phyloP scores from a whole-genome alignment of 139 green algal genomes.

The Auxenochlorella pyrenoidosa region DNA sequence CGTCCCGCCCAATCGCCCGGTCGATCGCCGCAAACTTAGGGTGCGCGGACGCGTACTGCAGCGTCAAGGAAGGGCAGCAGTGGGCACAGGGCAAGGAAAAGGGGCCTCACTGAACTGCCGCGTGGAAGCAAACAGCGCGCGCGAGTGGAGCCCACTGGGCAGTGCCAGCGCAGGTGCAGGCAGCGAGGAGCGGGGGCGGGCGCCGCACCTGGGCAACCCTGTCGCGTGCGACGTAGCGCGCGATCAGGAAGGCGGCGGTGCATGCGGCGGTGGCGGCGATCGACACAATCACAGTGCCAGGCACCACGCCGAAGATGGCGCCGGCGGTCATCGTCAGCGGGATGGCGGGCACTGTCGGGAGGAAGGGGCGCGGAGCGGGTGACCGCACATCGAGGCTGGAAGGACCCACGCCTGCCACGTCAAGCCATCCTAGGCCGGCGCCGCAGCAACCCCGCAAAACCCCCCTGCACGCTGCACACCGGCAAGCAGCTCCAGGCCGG shows the following conservation, averaged over 20 bases:
- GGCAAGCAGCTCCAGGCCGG: constrained; percentile 39
- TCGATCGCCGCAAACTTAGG: constrained; percentile 90
- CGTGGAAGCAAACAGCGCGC: too few relatives aligned
- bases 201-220: constrained; percentile 53
- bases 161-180: not conserved
- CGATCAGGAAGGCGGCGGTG: constrained; percentile 92
- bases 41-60: constrained; percentile 42
- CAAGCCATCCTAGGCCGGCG: too few relatives aligned
- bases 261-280: constrained; percentile 80
- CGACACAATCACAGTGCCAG: constrained; percentile 82
- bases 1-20: constrained; percentile 84
- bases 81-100: not conserved
- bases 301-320: constrained; percentile 84
- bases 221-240: constrained; percentile 89
- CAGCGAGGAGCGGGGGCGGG: not conserved
- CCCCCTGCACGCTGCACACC: not conserved
- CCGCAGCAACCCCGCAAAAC: too few relatives aligned
- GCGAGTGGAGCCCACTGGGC: too few relatives aligned
- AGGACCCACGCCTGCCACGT: too few relatives aligned
- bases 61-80: not conserved
- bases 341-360: constrained; percentile 78
- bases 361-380: not conserved
- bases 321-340: constrained; percentile 91
- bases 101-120: not conserved
- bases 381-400: too few relatives aligned